These are phyloP conservation scores for Calonectria ilicicola DNA, from an alignment of 2,329 filamentous ascomycete species.

Conservation along the genomic window DNA sequence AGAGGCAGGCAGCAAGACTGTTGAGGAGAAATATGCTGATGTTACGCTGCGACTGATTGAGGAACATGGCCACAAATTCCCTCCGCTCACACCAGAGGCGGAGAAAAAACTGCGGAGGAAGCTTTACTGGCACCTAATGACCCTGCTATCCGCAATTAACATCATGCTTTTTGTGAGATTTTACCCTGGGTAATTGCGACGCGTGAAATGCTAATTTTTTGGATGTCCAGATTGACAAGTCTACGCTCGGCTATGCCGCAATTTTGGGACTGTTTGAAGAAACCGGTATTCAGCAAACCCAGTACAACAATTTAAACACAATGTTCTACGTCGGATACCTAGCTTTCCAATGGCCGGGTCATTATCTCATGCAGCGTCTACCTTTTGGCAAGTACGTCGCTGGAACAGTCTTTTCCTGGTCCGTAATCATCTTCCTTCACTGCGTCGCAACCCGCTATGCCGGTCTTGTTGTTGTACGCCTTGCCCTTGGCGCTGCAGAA, in stretches of 20 bases:
- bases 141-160: constrained; percentile 48
- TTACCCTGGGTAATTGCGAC: too few relatives aligned
- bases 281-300: constrained; percentile 48
- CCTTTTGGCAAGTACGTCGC: constrained; percentile 52
- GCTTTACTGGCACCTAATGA: constrained; percentile 47
- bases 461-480: constrained; percentile 50
- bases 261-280: constrained; percentile 54
- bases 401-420: constrained; percentile 48
- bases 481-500: constrained; percentile 51
- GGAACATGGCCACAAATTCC: constrained; percentile 46
- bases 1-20: not conserved
- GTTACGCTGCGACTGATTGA: constrained; percentile 50
- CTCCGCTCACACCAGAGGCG: constrained; percentile 45
- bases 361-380: constrained; percentile 53
- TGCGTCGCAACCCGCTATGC: constrained; percentile 50
- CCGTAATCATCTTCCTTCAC: constrained; percentile 52
- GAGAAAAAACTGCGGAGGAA: constrained; percentile 47
- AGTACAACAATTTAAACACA: constrained; percentile 55
- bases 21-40: constrained; percentile 40
- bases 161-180: constrained; percentile 49
- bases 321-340: constrained; percentile 56
- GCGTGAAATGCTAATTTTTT: not conserved
- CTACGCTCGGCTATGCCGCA: constrained; percentile 51
- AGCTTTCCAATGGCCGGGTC: constrained; percentile 50
- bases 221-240: constrained; percentile 50